Evolutionary conservation across 176 grass and related monocot genomes (phyloP), one percentile per base, ranked within the genome.

Genomic region (Musa beccarii): DNA sequence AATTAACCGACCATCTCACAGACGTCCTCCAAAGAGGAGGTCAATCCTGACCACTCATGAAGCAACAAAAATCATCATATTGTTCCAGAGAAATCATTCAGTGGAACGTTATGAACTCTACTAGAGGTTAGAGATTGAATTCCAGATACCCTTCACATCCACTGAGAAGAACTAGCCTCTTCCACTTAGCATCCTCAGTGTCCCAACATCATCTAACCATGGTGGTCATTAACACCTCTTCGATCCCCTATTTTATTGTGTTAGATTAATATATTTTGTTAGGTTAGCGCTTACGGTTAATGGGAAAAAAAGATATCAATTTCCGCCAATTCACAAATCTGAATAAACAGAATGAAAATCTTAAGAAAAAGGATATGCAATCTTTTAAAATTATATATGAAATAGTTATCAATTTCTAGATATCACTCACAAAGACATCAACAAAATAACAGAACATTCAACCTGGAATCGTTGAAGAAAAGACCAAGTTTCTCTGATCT

Each of bases 1-100:
- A 16, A 86, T 91, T 11, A 98, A 34, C 69, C 91, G 90, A 49
- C 88, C 88, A 83, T 83, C 69, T 54, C 84, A 75, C 79, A 98
- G 81, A 1, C 95, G 90, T 0, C 95, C 90, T 82, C 86, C 90
- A 78, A 98, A 86, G 84, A 98, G 90, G 5, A 28, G 54, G 67
- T 98, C 90, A 57, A 98, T 85, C 75, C 90, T 98, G 69, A 13
- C 23, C 82, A 63, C 43, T 75, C 59, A 83, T 26, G 19, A 77
- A 63, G 78, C 16, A 19, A 81, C 1, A 43, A 57, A 53, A 17
- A 80, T 51, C n/a, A 24, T 2, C 34, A 26, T 29, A 22, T 55
- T 22, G 21, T 68, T 12, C 2, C 29, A 70, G 71, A 28, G 74
- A 74, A 55, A 43, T 11, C 19, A 74, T 19, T 11, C 25, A 26